A percentile compares a stretch with the other conserved stretches of the same genome.
Conservation (phyloP, 2,329 filamentous ascomycete genomes). For the Fusarium protoensiforme region DNA sequence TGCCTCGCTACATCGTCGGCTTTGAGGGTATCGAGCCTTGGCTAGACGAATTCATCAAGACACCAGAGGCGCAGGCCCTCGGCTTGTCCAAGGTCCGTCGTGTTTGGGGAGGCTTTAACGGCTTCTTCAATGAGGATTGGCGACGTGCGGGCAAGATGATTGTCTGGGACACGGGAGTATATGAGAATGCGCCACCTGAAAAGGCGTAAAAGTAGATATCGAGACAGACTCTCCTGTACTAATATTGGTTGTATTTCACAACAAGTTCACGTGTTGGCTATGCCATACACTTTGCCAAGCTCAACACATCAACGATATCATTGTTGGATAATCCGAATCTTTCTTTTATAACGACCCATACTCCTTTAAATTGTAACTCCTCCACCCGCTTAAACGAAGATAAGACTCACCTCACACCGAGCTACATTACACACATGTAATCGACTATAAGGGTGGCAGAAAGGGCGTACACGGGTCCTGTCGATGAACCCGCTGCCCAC, state of each 20-base stretch:
- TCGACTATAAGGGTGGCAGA: slow-evolving; percentile 31
- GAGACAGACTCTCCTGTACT: background rate
- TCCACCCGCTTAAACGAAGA: slow-evolving; percentile 36
- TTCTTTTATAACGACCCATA: slow-evolving; percentile 35
- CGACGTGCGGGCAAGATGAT: slow-evolving; percentile 66
- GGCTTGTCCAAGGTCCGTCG: slow-evolving; percentile 54
- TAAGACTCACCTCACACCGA: slow-evolving; percentile 25
- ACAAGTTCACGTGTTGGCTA: background rate
- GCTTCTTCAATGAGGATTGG: slow-evolving; percentile 71
- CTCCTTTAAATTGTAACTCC: slow-evolving; percentile 34
- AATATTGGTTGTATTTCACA: slow-evolving; percentile 3
- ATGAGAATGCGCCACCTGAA: slow-evolving; percentile 22
- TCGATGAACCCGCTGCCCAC: slow-evolving; percentile 19
- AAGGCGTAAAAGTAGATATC: background rate
- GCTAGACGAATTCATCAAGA: slow-evolving; percentile 58
- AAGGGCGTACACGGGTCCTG: slow-evolving; percentile 5
- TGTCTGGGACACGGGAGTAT: slow-evolving; percentile 67
- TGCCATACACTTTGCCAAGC: background rate
- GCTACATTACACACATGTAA: slow-evolving; percentile 42
- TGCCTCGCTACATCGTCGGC: slow-evolving; percentile 69
- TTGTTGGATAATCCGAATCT: slow-evolving; percentile 12
- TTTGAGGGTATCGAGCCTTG: slow-evolving; percentile 68
- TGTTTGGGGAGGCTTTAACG: slow-evolving; percentile 69
- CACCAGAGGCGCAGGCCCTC: slow-evolving; percentile 52
- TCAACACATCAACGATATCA: background rate